Evolutionary conservation across 2,329 filamentous ascomycete genomes (phyloP).

Genomic region (Keithomyces neogunnii): DNA sequence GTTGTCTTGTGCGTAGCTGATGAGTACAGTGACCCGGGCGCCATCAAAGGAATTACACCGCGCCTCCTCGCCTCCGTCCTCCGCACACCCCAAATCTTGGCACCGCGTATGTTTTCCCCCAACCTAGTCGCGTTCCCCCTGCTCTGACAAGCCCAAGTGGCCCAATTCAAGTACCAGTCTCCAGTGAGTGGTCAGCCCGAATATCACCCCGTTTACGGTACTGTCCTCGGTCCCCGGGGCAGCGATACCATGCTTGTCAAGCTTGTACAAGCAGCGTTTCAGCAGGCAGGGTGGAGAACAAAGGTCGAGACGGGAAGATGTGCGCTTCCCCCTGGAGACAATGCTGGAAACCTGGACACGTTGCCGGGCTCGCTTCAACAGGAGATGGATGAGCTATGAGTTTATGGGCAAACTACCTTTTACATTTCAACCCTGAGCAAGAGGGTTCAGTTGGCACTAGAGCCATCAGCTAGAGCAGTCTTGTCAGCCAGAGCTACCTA

Average conservation of each 20-base stretch:
- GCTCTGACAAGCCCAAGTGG: constrained; percentile 13
- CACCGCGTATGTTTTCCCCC: constrained; percentile 23
- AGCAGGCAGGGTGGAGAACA: constrained; percentile 18
- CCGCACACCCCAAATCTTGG: constrained; percentile 20
- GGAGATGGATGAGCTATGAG: no score
- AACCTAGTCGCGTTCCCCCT: background rate
- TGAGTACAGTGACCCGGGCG: constrained; percentile 1
- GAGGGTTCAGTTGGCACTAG: no score
- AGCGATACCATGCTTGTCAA: constrained; percentile 18
- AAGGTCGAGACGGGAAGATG: constrained; percentile 19
- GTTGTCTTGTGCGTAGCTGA: background rate
- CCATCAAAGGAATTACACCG: constrained; percentile 16
- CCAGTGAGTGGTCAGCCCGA: constrained; percentile 18
- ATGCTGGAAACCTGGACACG: constrained; percentile 7
- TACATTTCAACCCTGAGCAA: no score
- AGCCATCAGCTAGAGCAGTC: no score
- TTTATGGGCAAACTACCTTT: no score
- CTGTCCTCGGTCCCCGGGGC: constrained; percentile 19
- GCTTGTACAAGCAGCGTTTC: constrained; percentile 19
- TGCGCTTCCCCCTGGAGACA: constrained; percentile 17
- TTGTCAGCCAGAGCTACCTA: no score
- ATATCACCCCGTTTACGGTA: constrained; percentile 21
- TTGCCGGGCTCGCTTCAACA: no score
- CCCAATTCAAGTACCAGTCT: constrained; percentile 22
- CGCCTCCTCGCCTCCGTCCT: constrained; percentile 21